A percentile compares a stretch with the other conserved stretches of the same genome.
phyloP scores from a whole-genome alignment of 2,329 filamentous ascomycete genomes.

The Dothideomycetes sp. region DNA sequence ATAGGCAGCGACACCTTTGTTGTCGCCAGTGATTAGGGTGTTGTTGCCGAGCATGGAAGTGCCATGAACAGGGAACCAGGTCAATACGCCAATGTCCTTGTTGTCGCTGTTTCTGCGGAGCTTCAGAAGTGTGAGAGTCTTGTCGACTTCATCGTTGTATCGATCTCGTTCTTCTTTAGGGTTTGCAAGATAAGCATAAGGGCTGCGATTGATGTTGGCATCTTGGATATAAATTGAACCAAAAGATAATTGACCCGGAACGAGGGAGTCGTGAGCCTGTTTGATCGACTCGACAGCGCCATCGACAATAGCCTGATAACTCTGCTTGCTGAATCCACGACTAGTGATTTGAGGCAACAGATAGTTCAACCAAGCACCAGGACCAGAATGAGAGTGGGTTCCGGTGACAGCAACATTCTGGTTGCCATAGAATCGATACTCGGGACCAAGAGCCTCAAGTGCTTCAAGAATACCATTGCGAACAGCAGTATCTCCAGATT shows the following conservation, averaged over 20 bases:
- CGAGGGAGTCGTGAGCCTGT: slow-evolving; percentile 64
- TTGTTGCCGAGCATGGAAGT: slow-evolving; percentile 89
- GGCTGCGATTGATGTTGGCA: slow-evolving; percentile 81
- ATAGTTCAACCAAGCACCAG: slow-evolving; percentile 91
- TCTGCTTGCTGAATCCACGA: slow-evolving; percentile 76
- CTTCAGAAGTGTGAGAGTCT: slow-evolving; percentile 68
- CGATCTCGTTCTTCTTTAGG: slow-evolving; percentile 62
- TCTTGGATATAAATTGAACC: slow-evolving; percentile 61
- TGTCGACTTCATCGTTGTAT: slow-evolving; percentile 63
- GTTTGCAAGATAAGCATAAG: slow-evolving; percentile 81
- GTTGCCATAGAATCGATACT: slow-evolving; percentile 66
- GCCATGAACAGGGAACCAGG: slow-evolving; percentile 88
- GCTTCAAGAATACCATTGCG: slow-evolving; percentile 77
- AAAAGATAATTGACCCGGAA: slow-evolving; percentile 61
- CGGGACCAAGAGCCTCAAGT: slow-evolving; percentile 57
- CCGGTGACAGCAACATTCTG: slow-evolving; percentile 83
- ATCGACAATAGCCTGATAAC: slow-evolving; percentile 80
- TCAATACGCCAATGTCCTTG: slow-evolving; percentile 71
- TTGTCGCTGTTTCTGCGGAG: slow-evolving; percentile 60
- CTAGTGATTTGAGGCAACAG: slow-evolving; percentile 84
- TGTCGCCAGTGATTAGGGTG: slow-evolving; percentile 84
- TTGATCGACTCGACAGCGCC: slow-evolving; percentile 75
- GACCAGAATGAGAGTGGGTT: slow-evolving; percentile 86
- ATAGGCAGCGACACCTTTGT: slow-evolving; percentile 86
- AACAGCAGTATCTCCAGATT: slow-evolving; percentile 81